phyloP scores from a whole-genome alignment of 306 rosid species.

The Vicia villosa region DNA sequence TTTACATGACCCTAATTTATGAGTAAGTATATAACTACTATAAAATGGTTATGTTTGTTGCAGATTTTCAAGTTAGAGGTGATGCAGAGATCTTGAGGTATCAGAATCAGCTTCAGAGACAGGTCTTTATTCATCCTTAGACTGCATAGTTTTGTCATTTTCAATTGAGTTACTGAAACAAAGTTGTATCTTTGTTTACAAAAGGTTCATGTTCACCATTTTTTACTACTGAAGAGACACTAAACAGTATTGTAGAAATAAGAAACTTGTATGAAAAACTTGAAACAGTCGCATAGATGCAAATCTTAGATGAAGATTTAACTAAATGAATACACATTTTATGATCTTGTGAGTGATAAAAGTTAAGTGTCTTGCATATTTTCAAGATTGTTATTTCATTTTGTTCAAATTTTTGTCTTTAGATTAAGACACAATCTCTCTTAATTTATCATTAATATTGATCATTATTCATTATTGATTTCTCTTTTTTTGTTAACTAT shows the following conservation, averaged over 20 bases:
- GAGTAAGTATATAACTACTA: too few species aligned
- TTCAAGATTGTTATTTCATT: constrained; percentile 23
- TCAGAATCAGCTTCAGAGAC: constrained; percentile 98
- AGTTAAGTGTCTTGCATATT: background rate
- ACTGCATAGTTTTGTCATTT: constrained; percentile 28
- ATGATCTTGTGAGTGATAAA: constrained; percentile 1
- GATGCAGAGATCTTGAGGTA: constrained; percentile 98
- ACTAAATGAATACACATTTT: constrained; percentile 11
- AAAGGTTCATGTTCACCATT: constrained; percentile 98
- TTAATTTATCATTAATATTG: too few species aligned
- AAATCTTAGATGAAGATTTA: constrained; percentile 7
- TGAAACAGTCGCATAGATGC: constrained; percentile 75
- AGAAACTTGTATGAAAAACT: constrained; percentile 74
- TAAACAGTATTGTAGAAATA: constrained; percentile 94
- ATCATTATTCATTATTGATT: too few species aligned
- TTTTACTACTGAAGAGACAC: constrained; percentile 98
- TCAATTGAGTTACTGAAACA: constrained; percentile 30
- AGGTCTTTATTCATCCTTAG: constrained; percentile 57
- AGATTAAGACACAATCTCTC: constrained; percentile 3
- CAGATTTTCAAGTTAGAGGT: too few species aligned
- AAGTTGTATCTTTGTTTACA: constrained; percentile 43
- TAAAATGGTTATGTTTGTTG: too few species aligned
- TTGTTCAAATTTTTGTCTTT: background rate
- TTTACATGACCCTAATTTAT: too few species aligned
- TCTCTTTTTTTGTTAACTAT: too few species aligned